phyloP scores from a whole-genome alignment of 345 rosid genomes.

The Diplotaxis tenuifolia region DNA sequence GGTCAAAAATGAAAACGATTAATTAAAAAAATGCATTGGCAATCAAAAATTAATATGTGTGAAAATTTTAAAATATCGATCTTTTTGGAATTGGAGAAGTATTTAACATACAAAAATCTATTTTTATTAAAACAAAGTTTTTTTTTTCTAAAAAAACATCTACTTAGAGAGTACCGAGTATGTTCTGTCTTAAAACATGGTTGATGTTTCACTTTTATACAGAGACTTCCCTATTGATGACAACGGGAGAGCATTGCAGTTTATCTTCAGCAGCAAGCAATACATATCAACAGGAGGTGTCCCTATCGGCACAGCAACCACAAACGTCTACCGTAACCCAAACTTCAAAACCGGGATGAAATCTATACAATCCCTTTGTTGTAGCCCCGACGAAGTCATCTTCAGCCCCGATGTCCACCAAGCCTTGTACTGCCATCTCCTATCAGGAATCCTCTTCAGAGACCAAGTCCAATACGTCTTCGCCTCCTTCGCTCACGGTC shows the following conservation, averaged over 20 bases:
- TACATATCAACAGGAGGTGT: constrained; percentile 77
- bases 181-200: not conserved
- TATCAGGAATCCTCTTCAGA: constrained; percentile 73
- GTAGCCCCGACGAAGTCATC: constrained; percentile 95
- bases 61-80: too few species aligned
- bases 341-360: constrained; percentile 60
- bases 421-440: constrained; percentile 89
- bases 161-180: not conserved
- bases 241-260: constrained; percentile 69
- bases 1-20: too few species aligned
- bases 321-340: constrained; percentile 67
- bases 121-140: too few species aligned
- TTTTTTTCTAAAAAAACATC: not conserved
- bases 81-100: too few species aligned
- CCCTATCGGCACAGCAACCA: constrained; percentile 74
- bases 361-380: constrained; percentile 56
- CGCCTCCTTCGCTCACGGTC: constrained; percentile 83
- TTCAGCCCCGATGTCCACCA: constrained; percentile 88
- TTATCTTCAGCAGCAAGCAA: constrained; percentile 77
- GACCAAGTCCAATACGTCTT: constrained; percentile 69
- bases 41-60: too few species aligned
- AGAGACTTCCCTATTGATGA: constrained; percentile 70
- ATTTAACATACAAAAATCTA: too few species aligned
- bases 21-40: too few species aligned
- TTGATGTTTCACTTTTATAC: constrained; percentile 27